These are phyloP conservation scores for Nicotiana undulata DNA, from an alignment of 257 asterid species.

Conservation along the genomic window DNA sequence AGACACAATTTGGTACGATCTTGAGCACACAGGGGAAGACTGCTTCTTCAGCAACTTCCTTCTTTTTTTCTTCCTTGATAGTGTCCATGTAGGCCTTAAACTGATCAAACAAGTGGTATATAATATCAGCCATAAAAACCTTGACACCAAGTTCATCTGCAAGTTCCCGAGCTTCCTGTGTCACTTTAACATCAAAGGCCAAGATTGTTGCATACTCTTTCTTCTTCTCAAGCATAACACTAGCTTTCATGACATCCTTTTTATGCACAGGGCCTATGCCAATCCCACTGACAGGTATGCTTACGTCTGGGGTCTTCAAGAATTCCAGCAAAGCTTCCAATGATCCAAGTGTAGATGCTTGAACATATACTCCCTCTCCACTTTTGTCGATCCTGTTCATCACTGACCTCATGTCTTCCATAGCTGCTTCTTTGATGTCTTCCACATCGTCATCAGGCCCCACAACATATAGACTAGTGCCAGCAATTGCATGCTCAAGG, in stretches of 20 bases:
- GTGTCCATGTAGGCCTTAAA: constrained; percentile 90
- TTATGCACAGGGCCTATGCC: constrained; percentile 94
- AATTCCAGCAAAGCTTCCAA: constrained; percentile 92
- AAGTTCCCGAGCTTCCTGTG: constrained; percentile 86
- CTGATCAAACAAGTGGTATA: constrained; percentile 86
- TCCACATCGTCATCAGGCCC: constrained; percentile 82
- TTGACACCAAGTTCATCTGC: constrained; percentile 90
- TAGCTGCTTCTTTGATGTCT: constrained; percentile 66
- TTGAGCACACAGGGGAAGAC: constrained; percentile 94
- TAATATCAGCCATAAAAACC: constrained; percentile 81
- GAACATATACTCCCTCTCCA: constrained; percentile 96
- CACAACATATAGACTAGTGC: constrained; percentile 84
- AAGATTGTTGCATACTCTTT: constrained; percentile 85
- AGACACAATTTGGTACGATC: constrained; percentile 82
- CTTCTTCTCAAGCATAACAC: constrained; percentile 97
- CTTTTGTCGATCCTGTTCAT: constrained; percentile 87
- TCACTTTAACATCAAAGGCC: constrained; percentile 93
- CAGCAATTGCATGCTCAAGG: constrained; percentile 98
- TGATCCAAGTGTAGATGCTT: constrained; percentile 96
- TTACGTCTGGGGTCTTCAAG: constrained; percentile 83
- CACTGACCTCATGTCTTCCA: constrained; percentile 93
- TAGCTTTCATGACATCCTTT: constrained; percentile 94
- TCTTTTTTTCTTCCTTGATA: constrained; percentile 93
- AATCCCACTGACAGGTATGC: constrained; percentile 94
- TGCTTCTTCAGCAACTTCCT: constrained; percentile 92